A percentile compares a stretch with the other conserved stretches of the same genome.
Conservation (phyloP, 352 stramenopile genomes). For the Phytophthora nicotianae region DNA sequence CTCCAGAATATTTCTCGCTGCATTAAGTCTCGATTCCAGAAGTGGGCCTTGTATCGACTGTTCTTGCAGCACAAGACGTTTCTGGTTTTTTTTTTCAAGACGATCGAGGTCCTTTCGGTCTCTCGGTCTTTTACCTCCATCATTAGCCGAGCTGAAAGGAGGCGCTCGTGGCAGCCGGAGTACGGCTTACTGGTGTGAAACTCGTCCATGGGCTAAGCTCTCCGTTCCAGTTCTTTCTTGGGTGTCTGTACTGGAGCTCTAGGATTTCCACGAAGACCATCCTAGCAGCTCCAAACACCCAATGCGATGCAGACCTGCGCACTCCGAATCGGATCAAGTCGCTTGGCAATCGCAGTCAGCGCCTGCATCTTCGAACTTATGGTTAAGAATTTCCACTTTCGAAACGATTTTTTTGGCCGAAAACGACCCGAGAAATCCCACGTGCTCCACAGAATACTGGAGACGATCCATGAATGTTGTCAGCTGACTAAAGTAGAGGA, state of each 20-base stretch:
- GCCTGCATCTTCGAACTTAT: background rate
- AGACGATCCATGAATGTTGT: background rate
- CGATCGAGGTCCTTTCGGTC: background rate
- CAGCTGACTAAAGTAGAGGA: too few species aligned
- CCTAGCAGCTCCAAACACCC: background rate
- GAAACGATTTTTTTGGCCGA: background rate
- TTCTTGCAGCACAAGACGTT: background rate
- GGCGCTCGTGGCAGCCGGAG: background rate
- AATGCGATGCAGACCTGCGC: background rate
- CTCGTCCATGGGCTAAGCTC: background rate
- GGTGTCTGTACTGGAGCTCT: background rate
- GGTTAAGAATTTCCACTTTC: background rate
- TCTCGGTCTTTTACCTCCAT: background rate
- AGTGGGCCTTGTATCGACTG: background rate
- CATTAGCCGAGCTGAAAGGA: background rate
- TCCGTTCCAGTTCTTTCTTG: background rate
- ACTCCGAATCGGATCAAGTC: background rate
- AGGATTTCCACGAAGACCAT: background rate
- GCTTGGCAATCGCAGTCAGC: background rate
- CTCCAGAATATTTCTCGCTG: background rate
- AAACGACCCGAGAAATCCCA: background rate
- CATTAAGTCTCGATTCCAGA: background rate
- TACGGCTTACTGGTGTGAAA: background rate
- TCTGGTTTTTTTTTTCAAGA: too few species aligned
- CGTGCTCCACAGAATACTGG: background rate